Evolutionary conservation across 345 rosid species (phyloP).

Genomic region (Aethionema arabicum): DNA sequence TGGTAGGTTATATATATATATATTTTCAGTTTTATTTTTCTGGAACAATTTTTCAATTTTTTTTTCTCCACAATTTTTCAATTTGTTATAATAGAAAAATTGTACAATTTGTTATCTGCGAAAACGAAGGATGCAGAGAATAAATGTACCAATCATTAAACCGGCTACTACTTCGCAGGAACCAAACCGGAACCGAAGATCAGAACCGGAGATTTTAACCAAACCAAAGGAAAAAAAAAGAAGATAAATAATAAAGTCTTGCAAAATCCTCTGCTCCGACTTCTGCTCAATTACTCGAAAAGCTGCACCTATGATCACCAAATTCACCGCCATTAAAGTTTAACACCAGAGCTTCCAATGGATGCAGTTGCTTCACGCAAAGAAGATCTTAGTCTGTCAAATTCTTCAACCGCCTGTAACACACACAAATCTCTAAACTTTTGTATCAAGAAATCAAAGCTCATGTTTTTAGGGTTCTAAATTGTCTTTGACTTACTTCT

Average conservation of each 20-base stretch:
- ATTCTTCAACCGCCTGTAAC: conserved; percentile 30
- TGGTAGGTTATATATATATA: conserved; percentile 52
- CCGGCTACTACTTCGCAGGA: conserved; percentile 25
- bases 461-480: not conserved
- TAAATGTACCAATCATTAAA: conserved; percentile 16
- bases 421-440: conserved; percentile 19
- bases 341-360: conserved; percentile 8
- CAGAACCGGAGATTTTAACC: conserved; percentile 29
- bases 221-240: conserved; percentile 22
- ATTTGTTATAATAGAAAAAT: too few relatives aligned
- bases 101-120: not conserved
- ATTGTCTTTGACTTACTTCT: conserved; percentile 37
- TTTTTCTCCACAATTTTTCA: too few relatives aligned
- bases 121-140: not conserved
- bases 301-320: not conserved
- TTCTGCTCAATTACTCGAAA: not conserved
- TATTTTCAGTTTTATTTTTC: too few relatives aligned
- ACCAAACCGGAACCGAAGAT: conserved; percentile 27
- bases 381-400: conserved; percentile 16
- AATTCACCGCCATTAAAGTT: conserved; percentile 7
- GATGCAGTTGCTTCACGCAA: conserved; percentile 1
- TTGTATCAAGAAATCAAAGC: conserved; percentile 6
- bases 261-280: conserved; percentile 12
- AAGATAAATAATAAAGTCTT: not conserved
- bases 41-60: too few relatives aligned